Evolutionary conservation across 768 basidiomycete species (phyloP), one percentile per base, ranked within the genome.

Genomic region (Suillus discolor): DNA sequence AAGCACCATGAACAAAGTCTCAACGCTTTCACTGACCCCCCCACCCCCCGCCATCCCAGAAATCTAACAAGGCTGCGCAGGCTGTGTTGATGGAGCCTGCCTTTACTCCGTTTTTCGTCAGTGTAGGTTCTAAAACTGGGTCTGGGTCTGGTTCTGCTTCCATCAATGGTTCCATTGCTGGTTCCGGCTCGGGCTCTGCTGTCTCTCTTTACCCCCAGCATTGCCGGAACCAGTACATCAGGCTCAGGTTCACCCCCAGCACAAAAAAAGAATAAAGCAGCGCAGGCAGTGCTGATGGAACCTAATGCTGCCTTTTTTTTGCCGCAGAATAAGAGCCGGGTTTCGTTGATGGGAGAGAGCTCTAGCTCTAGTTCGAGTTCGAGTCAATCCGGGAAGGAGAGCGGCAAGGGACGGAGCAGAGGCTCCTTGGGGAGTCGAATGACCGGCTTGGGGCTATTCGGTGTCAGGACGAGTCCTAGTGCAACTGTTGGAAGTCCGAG

Each of bases 221-320:
- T n/a, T 18, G 44, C 44, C 20, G 23, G 23, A 49, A 6, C 47
- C 12, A 49, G 47, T 3, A 23, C 47, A 3, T 49, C n/a, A 13
- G 13, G 47, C 23, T 49, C 47, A 15, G 47, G 47, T 20, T 54
- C 31, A 18, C 31, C 54, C 2, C 31, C 54, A 28, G 20, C 31
- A 34, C 31, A 3, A 18, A 55, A 55, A 6, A 55, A 5, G 54
- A 55, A 55, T 6, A 55, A 55, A 13, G 54, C 62, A 20, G 62
- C 62, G 9, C 57, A 66, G 42, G 65, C 59, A 6, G 62, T 63
- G 9, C 44, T 68, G 20, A 49, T 64, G 38, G 67, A 68, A 34
- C 59, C 39, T 28, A 16, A 44, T 12, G 5, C 11, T 11, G 6
- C 51, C 3, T 34, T 53, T 36, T 66, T 60, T 31, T 42, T 64